phyloP scores from a whole-genome alignment of 768 basidiomycete species.

The Trametes coccinea region DNA sequence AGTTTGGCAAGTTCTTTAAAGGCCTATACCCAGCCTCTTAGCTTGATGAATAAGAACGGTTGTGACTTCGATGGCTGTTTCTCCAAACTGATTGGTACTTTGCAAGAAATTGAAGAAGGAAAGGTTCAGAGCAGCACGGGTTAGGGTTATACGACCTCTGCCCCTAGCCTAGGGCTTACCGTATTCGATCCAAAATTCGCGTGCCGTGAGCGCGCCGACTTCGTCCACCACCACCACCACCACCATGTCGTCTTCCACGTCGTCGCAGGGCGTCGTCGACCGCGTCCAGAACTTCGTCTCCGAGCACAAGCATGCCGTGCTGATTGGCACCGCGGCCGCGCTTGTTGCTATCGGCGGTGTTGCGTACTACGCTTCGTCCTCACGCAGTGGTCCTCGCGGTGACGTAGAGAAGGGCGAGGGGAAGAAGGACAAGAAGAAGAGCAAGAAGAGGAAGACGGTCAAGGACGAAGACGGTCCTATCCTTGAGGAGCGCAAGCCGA shows the following conservation, averaged over 20 bases:
- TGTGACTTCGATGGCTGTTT: no score
- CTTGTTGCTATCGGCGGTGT: slow-evolving; percentile 70
- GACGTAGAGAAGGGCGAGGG: slow-evolving; percentile 45
- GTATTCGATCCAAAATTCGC: slow-evolving; percentile 14
- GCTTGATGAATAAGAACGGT: no score
- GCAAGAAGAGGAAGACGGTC: slow-evolving; percentile 58
- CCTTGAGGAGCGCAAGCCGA: slow-evolving; percentile 70
- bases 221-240: slow-evolving; percentile 17
- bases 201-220: neutral
- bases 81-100: neutral
- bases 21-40: no score
- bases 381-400: slow-evolving; percentile 37
- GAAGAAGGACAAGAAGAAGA: slow-evolving; percentile 53
- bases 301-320: slow-evolving; percentile 76
- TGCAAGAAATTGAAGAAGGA: neutral
- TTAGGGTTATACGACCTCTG: slow-evolving; percentile 1
- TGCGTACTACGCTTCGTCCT: slow-evolving; percentile 72
- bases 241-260: slow-evolving; percentile 34
- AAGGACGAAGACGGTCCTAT: slow-evolving; percentile 72
- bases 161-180: slow-evolving; percentile 7
- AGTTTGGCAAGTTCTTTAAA: no score
- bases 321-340: slow-evolving; percentile 73
- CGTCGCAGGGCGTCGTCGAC: slow-evolving; percentile 47
- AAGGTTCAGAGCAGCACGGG: neutral
- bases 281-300: slow-evolving; percentile 68